These are phyloP conservation scores for Eucalyptus decipiens DNA, from an alignment of 345 rosid species.

Conservation along the genomic window DNA sequence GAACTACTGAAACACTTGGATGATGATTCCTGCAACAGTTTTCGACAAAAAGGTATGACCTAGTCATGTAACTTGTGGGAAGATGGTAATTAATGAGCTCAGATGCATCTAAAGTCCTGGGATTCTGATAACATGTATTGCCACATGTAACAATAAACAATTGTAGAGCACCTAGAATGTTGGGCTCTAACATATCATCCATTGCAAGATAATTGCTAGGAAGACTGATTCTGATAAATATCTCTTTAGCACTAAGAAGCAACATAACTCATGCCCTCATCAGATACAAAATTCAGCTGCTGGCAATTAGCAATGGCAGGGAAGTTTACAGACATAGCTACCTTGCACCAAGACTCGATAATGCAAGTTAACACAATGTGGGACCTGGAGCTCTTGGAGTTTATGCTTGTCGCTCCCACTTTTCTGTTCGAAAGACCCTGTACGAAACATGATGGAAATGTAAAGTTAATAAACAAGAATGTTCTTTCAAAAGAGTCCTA, in stretches of 20 bases:
- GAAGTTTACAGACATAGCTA: not conserved
- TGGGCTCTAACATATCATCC: not conserved
- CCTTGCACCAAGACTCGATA: slow-evolving; percentile 83
- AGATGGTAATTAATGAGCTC: not conserved
- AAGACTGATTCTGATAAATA: not conserved
- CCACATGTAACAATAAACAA: not conserved
- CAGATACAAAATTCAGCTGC: not conserved
- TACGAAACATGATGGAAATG: not conserved
- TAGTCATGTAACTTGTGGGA: not conserved
- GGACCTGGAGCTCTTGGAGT: slow-evolving; percentile 95
- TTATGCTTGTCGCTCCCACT: slow-evolving; percentile 91
- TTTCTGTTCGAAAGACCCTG: slow-evolving; percentile 94
- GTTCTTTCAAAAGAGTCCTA: not conserved
- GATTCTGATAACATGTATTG: not conserved
- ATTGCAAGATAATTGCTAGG: not conserved
- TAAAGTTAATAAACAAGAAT: not conserved
- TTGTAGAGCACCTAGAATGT: not conserved
- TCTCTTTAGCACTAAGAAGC: not conserved
- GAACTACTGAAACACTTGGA: slow-evolving; percentile 83
- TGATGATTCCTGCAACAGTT: slow-evolving; percentile 49
- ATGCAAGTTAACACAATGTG: slow-evolving; percentile 66
- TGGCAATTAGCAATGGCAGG: not conserved
- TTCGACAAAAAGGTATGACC: not conserved
- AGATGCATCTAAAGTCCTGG: not conserved
- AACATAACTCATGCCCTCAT: not conserved